Percentiles rank a stretch among this genome's conserved stretches.
Conservation (phyloP, 2,329 filamentous ascomycete species). For the Colletotrichum sp. region DNA sequence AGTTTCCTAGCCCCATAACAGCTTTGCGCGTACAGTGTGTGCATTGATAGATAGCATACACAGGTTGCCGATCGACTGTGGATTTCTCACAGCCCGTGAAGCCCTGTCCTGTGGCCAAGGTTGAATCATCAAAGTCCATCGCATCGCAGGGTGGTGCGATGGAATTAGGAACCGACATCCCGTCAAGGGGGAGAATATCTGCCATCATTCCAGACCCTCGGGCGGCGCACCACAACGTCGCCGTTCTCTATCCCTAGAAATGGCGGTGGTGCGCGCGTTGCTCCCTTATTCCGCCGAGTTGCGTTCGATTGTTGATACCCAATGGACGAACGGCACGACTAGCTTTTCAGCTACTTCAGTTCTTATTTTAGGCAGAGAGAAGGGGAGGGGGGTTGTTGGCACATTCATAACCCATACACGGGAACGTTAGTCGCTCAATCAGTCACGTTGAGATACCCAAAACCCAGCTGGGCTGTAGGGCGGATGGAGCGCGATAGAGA, state of each 20-base stretch:
- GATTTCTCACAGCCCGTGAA: neutral
- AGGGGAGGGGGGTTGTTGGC: no score
- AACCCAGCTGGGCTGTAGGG: neutral
- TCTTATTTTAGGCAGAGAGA: neutral
- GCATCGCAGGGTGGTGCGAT: neutral
- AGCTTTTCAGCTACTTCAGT: neutral
- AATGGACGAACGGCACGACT: neutral
- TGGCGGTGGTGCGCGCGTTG: neutral
- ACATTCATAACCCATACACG: neutral
- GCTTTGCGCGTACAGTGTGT: no score
- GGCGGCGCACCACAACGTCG: neutral
- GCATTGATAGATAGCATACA: neutral
- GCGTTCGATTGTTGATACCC: neutral
- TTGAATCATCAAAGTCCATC: neutral
- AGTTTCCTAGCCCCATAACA: neutral
- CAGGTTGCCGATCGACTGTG: neutral
- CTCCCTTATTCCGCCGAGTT: neutral
- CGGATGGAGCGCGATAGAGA: neutral
- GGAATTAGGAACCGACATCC: neutral
- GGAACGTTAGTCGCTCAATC: neutral
- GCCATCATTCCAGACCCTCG: neutral
- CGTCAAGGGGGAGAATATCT: conserved; percentile 1
- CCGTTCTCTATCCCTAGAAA: neutral
- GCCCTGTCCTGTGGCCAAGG: neutral
- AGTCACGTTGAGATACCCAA: neutral